phyloP scores from a whole-genome alignment of 495 filamentous ascomycete genomes.

The Cryomyces minteri region DNA sequence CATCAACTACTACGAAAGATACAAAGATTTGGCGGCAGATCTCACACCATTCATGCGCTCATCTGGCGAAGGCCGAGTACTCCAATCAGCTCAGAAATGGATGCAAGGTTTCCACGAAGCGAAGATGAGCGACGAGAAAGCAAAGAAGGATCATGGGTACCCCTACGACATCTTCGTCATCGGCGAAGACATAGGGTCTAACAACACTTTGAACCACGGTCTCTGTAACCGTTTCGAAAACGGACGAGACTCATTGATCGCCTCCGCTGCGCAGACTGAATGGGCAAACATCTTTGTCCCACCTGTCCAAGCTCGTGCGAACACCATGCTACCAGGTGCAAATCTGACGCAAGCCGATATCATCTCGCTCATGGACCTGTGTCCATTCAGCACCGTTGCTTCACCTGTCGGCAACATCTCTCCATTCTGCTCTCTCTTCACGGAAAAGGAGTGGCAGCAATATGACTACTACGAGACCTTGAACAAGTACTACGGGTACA shows the following conservation, averaged over 20 bases:
- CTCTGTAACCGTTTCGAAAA: slow-evolving; percentile 46
- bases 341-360: slow-evolving; percentile 38
- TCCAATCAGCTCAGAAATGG: slow-evolving; percentile 55
- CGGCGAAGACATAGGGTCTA: slow-evolving; percentile 37
- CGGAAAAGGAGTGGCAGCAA: slow-evolving; percentile 41
- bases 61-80: slow-evolving; percentile 49
- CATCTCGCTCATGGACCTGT: slow-evolving; percentile 65
- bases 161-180: slow-evolving; percentile 45
- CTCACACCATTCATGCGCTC: slow-evolving; percentile 52
- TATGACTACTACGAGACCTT: slow-evolving; percentile 66
- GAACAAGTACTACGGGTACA: slow-evolving; percentile 65
- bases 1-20: slow-evolving; percentile 50
- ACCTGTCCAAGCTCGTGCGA: slow-evolving; percentile 41
- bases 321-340: slow-evolving; percentile 38
- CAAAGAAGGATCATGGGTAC: slow-evolving; percentile 18
- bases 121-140: slow-evolving; percentile 24
- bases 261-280: slow-evolving; percentile 26
- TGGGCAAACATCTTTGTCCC: slow-evolving; percentile 42
- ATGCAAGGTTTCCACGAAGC: slow-evolving; percentile 49
- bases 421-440: slow-evolving; percentile 58
- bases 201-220: slow-evolving; percentile 62
- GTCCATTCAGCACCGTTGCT: slow-evolving; percentile 61
- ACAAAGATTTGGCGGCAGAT: slow-evolving; percentile 33
- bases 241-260: slow-evolving; percentile 23
- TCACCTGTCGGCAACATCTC: slow-evolving; percentile 26